Evolutionary conservation across 23 red algal species (phyloP).

Genomic region (Gracilaria caudata): DNA sequence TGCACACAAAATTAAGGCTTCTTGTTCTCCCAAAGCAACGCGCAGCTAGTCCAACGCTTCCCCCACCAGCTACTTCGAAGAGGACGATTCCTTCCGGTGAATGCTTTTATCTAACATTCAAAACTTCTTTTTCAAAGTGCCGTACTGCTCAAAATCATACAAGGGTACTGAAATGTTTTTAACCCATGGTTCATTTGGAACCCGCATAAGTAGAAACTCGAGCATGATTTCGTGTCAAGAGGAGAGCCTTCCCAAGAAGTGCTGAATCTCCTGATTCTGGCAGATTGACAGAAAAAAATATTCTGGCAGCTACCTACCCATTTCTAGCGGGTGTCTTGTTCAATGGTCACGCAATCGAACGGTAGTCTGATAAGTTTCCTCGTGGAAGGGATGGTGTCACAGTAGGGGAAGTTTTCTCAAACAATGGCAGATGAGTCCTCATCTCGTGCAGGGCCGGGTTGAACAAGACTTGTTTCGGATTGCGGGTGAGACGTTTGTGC

Average conservation of each 20-base stretch:
- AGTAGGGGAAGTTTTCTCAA: neutral
- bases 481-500: conserved; percentile 12
- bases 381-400: neutral
- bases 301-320: neutral
- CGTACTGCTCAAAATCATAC: neutral
- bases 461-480: neutral
- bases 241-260: neutral
- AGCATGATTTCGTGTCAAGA: conserved; percentile 26
- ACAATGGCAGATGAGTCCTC: neutral
- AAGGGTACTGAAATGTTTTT: neutral
- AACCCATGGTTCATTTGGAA: neutral
- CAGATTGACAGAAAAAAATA: neutral
- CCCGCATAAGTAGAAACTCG: neutral
- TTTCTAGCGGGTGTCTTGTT: neutral
- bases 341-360: neutral
- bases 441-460: neutral
- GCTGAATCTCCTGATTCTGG: neutral
- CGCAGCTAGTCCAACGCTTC: neutral
- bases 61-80: neutral
- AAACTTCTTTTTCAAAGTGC: neutral
- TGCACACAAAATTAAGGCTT: neutral
- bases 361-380: no score
- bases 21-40: neutral
- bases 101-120: neutral
- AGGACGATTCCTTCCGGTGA: neutral